These are phyloP conservation scores for Colletotrichum tanaceti DNA, from an alignment of 2,329 filamentous ascomycete genomes.

Conservation along the genomic window DNA sequence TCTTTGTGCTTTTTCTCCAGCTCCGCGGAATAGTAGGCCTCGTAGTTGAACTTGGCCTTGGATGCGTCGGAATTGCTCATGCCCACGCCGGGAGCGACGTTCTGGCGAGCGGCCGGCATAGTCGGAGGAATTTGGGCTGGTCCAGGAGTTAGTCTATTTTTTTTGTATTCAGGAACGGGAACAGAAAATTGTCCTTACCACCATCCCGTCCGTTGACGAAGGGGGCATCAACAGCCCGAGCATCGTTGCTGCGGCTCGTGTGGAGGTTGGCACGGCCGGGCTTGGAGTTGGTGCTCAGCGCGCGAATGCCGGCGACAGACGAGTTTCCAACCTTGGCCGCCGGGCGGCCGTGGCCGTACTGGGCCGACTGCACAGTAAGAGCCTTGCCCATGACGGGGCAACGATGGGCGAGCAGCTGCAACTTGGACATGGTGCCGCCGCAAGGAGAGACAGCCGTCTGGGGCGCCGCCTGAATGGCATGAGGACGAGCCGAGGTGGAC, in stretches of 20 bases:
- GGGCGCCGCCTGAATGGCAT: conserved; percentile 46
- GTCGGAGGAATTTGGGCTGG: conserved; percentile 52
- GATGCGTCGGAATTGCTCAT: conserved; percentile 38
- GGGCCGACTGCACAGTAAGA: conserved; percentile 83
- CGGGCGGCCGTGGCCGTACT: conserved; percentile 60
- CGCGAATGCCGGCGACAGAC: conserved; percentile 62
- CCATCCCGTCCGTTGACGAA: conserved; percentile 61
- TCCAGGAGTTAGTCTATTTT: conserved; percentile 41
- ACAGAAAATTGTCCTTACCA: conserved; percentile 55
- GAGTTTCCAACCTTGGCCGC: conserved; percentile 54
- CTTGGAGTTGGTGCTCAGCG: conserved; percentile 63
- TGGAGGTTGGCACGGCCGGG: conserved; percentile 80
- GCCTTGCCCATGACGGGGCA: conserved; percentile 99
- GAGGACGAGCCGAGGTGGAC: conserved; percentile 74
- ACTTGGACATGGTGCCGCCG: conserved; percentile 94
- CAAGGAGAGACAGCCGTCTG: conserved; percentile 73
- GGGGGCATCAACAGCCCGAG: conserved; percentile 76
- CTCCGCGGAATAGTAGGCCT: conserved; percentile 87
- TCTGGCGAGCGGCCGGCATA: conserved; percentile 47
- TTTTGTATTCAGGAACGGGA: not conserved
- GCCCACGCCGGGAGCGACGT: conserved; percentile 44
- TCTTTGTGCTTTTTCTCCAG: conserved; percentile 99
- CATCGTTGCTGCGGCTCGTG: conserved; percentile 81
- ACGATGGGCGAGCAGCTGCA: conserved; percentile 92
- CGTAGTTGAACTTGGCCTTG: conserved; percentile 83